Evolutionary conservation across 2,329 filamentous ascomycete genomes (phyloP).

Genomic region (Alternaria hordeiaustralica): DNA sequence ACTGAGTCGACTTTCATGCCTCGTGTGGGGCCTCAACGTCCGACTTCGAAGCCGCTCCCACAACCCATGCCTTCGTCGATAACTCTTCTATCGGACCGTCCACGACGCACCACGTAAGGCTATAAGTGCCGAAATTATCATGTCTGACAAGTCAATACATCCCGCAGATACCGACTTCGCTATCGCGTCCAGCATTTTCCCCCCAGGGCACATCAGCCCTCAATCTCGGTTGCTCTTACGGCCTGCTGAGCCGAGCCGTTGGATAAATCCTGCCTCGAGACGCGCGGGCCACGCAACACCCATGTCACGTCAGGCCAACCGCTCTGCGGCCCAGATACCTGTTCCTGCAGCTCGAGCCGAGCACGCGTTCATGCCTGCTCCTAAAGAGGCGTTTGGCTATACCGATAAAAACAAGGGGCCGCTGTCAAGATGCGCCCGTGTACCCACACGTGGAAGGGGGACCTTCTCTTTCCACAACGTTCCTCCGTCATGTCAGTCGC

Average conservation of each 20-base stretch:
- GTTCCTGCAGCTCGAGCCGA: slow-evolving; percentile 11
- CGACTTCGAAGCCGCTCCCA: neutral
- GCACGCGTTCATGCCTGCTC: slow-evolving; percentile 2
- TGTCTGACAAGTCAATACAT: neutral
- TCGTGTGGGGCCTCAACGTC: neutral
- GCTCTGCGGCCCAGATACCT: slow-evolving; percentile 6
- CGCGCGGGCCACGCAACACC: neutral
- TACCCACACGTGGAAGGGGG: slow-evolving; percentile 1
- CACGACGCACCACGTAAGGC: neutral
- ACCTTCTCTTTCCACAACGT: slow-evolving; percentile 10
- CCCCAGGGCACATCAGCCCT: neutral
- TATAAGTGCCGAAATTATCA: neutral
- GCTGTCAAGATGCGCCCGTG: neutral
- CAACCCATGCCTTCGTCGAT: neutral
- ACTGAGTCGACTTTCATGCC: slow-evolving; percentile 1
- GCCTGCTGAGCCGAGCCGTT: slow-evolving; percentile 1
- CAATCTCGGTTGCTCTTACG: slow-evolving; percentile 9
- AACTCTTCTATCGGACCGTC: slow-evolving; percentile 1
- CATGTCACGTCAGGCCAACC: neutral
- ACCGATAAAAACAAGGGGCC: neutral
- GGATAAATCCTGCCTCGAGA: slow-evolving; percentile 1
- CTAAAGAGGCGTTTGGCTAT: neutral
- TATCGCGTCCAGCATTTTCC: neutral
- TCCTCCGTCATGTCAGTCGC: slow-evolving; percentile 6
- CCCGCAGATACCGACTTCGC: neutral